These are phyloP conservation scores for Dryadomyces quercivorus DNA, from an alignment of 2,329 filamentous ascomycete genomes.

Conservation along the genomic window DNA sequence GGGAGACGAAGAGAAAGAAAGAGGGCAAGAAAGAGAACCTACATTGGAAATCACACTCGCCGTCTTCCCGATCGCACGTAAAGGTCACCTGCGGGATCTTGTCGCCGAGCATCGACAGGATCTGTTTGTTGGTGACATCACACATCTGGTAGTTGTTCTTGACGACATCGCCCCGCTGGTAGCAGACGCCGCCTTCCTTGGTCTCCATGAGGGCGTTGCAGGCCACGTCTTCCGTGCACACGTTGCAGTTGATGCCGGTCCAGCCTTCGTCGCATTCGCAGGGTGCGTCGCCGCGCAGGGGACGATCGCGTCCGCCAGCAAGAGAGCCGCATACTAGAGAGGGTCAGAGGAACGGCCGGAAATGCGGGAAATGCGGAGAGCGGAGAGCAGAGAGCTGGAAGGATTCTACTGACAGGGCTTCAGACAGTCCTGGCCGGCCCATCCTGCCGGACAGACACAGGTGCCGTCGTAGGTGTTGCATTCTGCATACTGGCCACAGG, in stretches of 20 bases:
- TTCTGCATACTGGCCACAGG: conserved; percentile 77
- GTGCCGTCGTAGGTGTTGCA: conserved; percentile 88
- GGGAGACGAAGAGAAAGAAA: background rate
- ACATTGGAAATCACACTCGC: conserved; percentile 92
- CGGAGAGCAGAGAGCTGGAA: background rate
- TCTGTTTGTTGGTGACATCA: conserved; percentile 92
- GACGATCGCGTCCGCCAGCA: conserved; percentile 65
- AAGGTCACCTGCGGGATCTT: conserved; percentile 91
- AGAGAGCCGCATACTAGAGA: conserved; percentile 69
- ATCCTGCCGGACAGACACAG: conserved; percentile 84
- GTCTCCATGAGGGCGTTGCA: conserved; percentile 83
- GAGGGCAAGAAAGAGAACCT: conserved; percentile 19
- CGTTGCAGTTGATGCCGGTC: conserved; percentile 96
- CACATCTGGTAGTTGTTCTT: conserved; percentile 97
- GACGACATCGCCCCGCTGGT: conserved; percentile 78
- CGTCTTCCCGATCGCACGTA: conserved; percentile 63
- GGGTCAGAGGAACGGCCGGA: background rate
- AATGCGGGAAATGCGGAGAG: background rate
- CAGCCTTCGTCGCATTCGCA: conserved; percentile 90
- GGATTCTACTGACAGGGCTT: conserved; percentile 54
- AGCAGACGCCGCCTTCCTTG: conserved; percentile 75
- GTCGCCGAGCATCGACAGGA: conserved; percentile 71
- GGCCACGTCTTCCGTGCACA: conserved; percentile 72
- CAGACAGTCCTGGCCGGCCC: conserved; percentile 88
- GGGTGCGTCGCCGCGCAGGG: conserved; percentile 50